phyloP scores from a whole-genome alignment of 345 rosid genomes.

The Geranium rotundifolium region DNA sequence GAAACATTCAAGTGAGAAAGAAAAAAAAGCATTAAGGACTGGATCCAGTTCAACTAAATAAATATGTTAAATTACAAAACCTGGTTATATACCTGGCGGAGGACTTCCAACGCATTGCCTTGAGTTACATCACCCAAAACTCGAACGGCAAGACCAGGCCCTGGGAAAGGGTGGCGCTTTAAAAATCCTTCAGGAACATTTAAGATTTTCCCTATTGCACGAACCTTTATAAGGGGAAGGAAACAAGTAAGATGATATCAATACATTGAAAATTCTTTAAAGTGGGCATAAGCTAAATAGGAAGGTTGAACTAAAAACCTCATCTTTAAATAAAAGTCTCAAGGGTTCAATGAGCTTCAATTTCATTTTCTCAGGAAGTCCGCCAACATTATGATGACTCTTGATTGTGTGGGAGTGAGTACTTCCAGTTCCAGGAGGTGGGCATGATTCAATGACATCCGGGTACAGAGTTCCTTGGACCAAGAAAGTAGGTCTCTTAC shows the following conservation, averaged over 20 bases:
- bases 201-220: conserved; percentile 75
- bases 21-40: neutral
- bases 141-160: conserved; percentile 98
- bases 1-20: neutral
- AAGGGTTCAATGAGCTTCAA: conserved; percentile 94
- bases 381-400: conserved; percentile 99
- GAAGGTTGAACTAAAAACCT: conserved; percentile 35
- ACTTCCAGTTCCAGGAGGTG: conserved; percentile 92
- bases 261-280: neutral
- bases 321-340: conserved; percentile 89
- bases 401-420: conserved; percentile 91
- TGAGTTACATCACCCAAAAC: conserved; percentile 88
- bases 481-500: conserved; percentile 68
- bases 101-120: conserved; percentile 79
- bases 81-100: conserved; percentile 50
- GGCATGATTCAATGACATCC: conserved; percentile 95
- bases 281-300: neutral
- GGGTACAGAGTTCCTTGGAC: conserved; percentile 98
- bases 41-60: neutral
- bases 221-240: conserved; percentile 40
- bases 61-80: neutral
- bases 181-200: conserved; percentile 74
- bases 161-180: conserved; percentile 96
- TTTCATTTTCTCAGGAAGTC: conserved; percentile 97
- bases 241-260: neutral